Evolutionary conservation across 2,329 filamentous ascomycete genomes (phyloP).

Genomic region (Orbilia oligospora): DNA sequence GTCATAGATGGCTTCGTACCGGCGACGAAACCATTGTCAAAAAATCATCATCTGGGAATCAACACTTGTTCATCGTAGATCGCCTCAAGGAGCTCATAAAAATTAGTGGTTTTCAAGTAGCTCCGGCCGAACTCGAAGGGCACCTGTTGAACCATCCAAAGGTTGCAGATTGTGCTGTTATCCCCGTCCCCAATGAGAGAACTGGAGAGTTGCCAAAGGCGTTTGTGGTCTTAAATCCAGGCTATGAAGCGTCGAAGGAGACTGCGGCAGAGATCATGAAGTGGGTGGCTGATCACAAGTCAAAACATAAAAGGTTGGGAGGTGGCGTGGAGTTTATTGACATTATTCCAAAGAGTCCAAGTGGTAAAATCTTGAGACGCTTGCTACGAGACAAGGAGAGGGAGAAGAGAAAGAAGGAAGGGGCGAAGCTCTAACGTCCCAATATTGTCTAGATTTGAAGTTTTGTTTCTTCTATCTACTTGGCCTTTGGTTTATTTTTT

Average conservation of each 20-base stretch:
- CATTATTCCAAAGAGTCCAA: slow-evolving; percentile 70
- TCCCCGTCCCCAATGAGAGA: slow-evolving; percentile 67
- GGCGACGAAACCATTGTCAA: slow-evolving; percentile 85
- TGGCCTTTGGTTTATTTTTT: not conserved
- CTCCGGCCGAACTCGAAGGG: slow-evolving; percentile 70
- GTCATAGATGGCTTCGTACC: slow-evolving; percentile 80
- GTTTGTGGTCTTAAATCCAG: slow-evolving; percentile 68
- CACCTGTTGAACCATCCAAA: slow-evolving; percentile 69
- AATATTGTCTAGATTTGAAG: not conserved
- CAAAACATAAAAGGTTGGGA: slow-evolving; percentile 70
- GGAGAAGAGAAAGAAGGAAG: slow-evolving; percentile 75
- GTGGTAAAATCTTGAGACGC: slow-evolving; percentile 69
- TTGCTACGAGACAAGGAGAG: slow-evolving; percentile 81
- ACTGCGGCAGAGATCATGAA: slow-evolving; percentile 68
- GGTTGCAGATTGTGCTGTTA: slow-evolving; percentile 69
- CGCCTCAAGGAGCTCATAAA: slow-evolving; percentile 76
- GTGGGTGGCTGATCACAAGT: slow-evolving; percentile 67
- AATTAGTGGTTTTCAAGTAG: slow-evolving; percentile 72
- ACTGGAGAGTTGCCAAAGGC: slow-evolving; percentile 71
- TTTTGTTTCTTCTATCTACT: not conserved
- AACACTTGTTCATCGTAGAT: slow-evolving; percentile 89
- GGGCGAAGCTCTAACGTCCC: slow-evolving; percentile 75
- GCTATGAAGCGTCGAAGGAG: slow-evolving; percentile 63
- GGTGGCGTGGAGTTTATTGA: slow-evolving; percentile 70
- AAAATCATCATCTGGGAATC: slow-evolving; percentile 75